Base-by-base conservation (phyloP, 139 green algal genomes). In the Chlorella sp. region DNA sequence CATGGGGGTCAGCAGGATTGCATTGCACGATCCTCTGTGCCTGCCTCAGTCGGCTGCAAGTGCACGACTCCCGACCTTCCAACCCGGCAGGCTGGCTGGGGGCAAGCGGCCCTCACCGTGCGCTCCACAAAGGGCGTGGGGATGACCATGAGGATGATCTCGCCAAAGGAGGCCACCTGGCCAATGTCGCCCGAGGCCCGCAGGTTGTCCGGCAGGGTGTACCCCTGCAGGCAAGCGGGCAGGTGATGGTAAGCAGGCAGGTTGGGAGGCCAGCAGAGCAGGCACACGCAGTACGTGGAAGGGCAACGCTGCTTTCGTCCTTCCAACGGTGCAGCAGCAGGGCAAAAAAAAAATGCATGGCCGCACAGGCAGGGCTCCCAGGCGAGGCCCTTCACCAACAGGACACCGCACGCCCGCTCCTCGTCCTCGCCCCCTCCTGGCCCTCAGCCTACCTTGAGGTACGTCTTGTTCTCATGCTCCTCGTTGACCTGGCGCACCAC, bases 131-230 rank as follows among this genome's bases (percentile, higher is more conserved):
- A 97, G 30, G 93, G 95, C 0, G 94, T 97, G 24, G 95, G 95
- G 13, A 98, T 90, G 32, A 97, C 95, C 87, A 95, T 90, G 14
- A 97, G 92, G 36, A 97, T n/a, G n/a, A 97, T 44, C 69, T 95
- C 77, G 19, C 80, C 88, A 82, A 88, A 48, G 28, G 43, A 60
- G 4, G 92, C 79, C 2, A 89, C 90, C 40, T 86, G 81, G 14
- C 34, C 34, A 65, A 95, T 87, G 83, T 92, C 87, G 54, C 48
- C 83, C 28, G 75, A 92, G 44, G 92, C 93, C 22, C 54, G 41
- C 73, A 97, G 81, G 14, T 48, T 76, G 1, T 89, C 76, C 26
- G 93, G 92, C n/a, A 92, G 80, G 51, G 86, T 89, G 74, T 87
- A 44, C 32, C 94, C 93, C 68, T 90, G 76, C 62, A 92, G 7